Percentiles rank a stretch among this genome's conserved stretches.
Conservation (phyloP, 192 early-diverging fungal genomes). For the Obelidium mucronatum region DNA sequence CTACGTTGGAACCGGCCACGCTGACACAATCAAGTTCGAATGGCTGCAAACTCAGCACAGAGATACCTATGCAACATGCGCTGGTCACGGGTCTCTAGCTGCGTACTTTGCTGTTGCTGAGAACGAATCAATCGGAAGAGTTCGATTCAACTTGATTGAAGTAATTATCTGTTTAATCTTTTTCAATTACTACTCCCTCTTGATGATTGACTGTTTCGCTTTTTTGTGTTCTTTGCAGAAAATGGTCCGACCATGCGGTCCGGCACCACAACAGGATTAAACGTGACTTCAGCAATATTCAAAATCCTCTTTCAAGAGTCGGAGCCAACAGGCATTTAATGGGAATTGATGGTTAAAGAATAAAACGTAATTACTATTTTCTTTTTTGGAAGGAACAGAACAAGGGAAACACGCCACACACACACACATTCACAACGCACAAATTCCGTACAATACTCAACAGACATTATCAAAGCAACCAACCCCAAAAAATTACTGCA, state of each 20-base stretch:
- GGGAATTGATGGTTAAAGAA: too few relatives aligned
- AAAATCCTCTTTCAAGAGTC: too few relatives aligned
- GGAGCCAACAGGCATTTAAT: too few relatives aligned
- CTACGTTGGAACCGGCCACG: constrained; percentile 84
- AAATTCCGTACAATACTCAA: too few relatives aligned
- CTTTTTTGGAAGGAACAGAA: too few relatives aligned
- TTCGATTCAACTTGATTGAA: constrained; percentile 78
- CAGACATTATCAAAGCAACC: too few relatives aligned
- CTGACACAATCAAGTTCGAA: constrained; percentile 89
- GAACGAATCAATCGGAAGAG: constrained; percentile 81
- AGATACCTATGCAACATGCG: constrained; percentile 79
- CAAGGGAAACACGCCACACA: too few relatives aligned
- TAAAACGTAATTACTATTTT: too few relatives aligned
- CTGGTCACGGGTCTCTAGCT: constrained; percentile 80
- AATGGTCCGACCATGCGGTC: constrained; percentile 32
- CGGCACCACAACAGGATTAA: constrained; percentile 27
- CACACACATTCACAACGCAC: not conserved
- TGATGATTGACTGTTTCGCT: not conserved
- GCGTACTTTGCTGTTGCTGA: constrained; percentile 87
- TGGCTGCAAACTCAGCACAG: constrained; percentile 87
- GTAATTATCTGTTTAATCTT: constrained; percentile 49
- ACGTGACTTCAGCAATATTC: too few relatives aligned
- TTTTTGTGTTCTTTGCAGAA: not conserved
- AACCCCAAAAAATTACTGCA: not conserved
- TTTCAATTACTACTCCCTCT: too few relatives aligned